Base-by-base conservation (phyloP, 176 grass and related monocot species). In the Triticum urartu region DNA sequence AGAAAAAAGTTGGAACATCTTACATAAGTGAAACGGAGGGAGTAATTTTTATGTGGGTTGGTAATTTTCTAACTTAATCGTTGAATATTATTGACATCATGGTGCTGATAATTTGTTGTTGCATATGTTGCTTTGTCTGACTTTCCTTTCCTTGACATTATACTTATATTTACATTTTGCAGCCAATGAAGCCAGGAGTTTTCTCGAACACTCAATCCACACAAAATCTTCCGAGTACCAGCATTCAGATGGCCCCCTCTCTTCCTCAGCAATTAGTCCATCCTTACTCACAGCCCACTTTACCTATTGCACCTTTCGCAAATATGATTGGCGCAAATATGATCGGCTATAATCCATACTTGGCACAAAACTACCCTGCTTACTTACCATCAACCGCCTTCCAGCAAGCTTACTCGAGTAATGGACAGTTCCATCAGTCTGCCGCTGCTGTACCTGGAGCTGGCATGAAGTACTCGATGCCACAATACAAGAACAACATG, bases 291-390 rank as follows among this genome's bases (percentile, higher is more conserved):
- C 97, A 99, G 84, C 97, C 92, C 50, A 91, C 97, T 54, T 81
- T 96, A 81, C 92, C 97, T 36, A 75, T 98, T 3, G 68, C 86
- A 11, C 94, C 89, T 77, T 99, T 93, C 52, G 60, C 92, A 64
- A 99, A 94, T 89, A 89, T 99, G 79, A 91, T 99, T 82, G 87
- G 97, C 26, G 60, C 92, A 64, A 99, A 94, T 89, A 89, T 99
- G 79, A 91, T 99, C 82, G 89, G 97, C 26, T 99, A 99, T 59
- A 59, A 59, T 81, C 97, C 90, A 1, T 92, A 92, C 90, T 84
- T 98, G 62, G 82, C 92, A 43, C 97, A 91, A 69, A 96, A 88
- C 85, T 99, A 99, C 67, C 81, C 92, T 30, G 54, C 89, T 33
- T 99, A 99, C 87, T 73, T 99, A 50, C 94, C 97, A 33, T 95